Percentiles rank a stretch among this genome's conserved stretches.
These are phyloP conservation scores for Suhomyces tanzawaensis DNA, from an alignment of 805 yeast genomes.

Conservation along the genomic window DNA sequence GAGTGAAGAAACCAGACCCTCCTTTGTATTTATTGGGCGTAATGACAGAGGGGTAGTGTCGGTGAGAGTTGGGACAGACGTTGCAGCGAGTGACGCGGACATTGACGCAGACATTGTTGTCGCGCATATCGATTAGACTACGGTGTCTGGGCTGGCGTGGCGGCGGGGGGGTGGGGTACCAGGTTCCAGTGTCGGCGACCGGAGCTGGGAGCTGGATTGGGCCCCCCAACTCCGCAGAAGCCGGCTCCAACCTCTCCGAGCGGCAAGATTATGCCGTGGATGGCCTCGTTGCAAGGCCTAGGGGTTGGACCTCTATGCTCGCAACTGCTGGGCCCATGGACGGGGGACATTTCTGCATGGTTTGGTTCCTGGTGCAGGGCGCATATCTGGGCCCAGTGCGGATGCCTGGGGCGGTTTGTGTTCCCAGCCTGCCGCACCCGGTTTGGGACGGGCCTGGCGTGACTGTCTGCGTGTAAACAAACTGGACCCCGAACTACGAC, in stretches of 20 bases:
- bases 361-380: not conserved
- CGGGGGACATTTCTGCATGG: too few species aligned
- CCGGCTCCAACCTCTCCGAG: too few species aligned
- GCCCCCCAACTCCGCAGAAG: too few species aligned
- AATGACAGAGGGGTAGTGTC: slow-evolving; percentile 7
- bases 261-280: too few species aligned
- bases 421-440: not conserved
- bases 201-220: too few species aligned
- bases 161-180: not conserved
- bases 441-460: slow-evolving; percentile 1
- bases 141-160: not conserved
- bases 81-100: slow-evolving; percentile 4
- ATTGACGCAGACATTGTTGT: slow-evolving; percentile 2
- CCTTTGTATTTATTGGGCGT: slow-evolving; percentile 6
- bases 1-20: not conserved
- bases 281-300: too few species aligned
- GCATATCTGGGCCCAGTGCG: too few species aligned
- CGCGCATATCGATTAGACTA: not conserved
- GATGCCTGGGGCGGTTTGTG: too few species aligned
- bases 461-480: slow-evolving; percentile 1
- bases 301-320: too few species aligned
- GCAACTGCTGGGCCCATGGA: too few species aligned
- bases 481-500: slow-evolving; percentile 2
- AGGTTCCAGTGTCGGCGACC: too few species aligned
- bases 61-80: slow-evolving; percentile 1